These are phyloP conservation scores for Achaetomiella virescens DNA, from an alignment of 495 filamentous ascomycete genomes.

Conservation along the genomic window DNA sequence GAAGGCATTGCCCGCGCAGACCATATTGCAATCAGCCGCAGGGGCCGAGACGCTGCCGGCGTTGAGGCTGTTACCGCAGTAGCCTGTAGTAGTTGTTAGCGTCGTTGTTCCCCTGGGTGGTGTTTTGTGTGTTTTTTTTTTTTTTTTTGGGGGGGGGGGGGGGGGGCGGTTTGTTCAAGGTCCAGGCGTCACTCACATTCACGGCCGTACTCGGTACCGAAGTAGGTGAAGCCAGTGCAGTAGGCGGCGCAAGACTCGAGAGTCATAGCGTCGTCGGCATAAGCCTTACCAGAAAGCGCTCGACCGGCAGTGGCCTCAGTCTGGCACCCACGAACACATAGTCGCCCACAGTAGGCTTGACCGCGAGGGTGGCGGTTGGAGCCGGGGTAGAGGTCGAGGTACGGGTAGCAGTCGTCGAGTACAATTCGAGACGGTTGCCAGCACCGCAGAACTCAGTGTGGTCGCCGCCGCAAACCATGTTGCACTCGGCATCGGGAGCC, in stretches of 20 bases:
- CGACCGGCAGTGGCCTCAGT: slow-evolving; percentile 33
- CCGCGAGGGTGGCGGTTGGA: slow-evolving; percentile 30
- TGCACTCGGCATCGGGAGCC: slow-evolving; percentile 40
- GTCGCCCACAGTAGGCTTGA: slow-evolving; percentile 31
- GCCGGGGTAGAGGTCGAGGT: slow-evolving; percentile 28
- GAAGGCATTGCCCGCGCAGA: slow-evolving; percentile 33
- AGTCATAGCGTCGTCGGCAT: slow-evolving; percentile 35
- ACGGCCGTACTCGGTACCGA: slow-evolving; percentile 37
- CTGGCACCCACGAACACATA: slow-evolving; percentile 41
- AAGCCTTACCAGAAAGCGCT: slow-evolving; percentile 22
- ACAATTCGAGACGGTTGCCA: slow-evolving; percentile 40
- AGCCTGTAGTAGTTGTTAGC: slow-evolving; percentile 19
- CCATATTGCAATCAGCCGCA: slow-evolving; percentile 35
- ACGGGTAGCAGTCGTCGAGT: slow-evolving; percentile 38
- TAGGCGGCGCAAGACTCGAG: slow-evolving; percentile 36
- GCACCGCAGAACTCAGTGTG: slow-evolving; percentile 40
- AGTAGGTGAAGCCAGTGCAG: slow-evolving; percentile 36
- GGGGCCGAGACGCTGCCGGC: slow-evolving; percentile 24
- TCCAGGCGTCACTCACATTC: slow-evolving; percentile 25
- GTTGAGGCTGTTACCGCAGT: slow-evolving; percentile 34
- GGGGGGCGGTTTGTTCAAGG: background rate
- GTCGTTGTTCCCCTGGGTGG: background rate
- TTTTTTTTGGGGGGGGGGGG: no score
- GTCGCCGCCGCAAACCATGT: slow-evolving; percentile 45
- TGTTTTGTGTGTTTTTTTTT: no score